Evolutionary conservation across 345 rosid species (phyloP), one percentile per base, ranked within the genome.

Genomic region (Bruguiera gymnorhiza): DNA sequence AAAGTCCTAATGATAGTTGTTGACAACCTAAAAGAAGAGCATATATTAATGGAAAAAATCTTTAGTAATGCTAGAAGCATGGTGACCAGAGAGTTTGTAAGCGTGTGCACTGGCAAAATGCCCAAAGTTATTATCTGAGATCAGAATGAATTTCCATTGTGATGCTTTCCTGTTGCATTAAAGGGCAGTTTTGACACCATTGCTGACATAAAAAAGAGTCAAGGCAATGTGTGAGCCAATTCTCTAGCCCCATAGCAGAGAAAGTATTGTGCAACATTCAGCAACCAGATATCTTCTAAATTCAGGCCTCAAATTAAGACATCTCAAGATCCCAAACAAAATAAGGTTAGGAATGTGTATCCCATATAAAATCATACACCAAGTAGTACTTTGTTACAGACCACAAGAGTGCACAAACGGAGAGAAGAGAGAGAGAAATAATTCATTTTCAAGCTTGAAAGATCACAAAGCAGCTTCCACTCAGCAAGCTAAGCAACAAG

Each of bases 11-110:
- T 70, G 50, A 37, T 29, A 53, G 39, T 21, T 2, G 27, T 31
- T 46, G 26, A 60, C 16, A 66, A 34, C 32, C 60, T 55, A 51
- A 66, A 37, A 57, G 39, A 73, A 23, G 70, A 58, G 56, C 10
- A 72, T 34, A 36, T 56, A 21, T 16, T 3, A n/a, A 56, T 24
- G 6, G 6, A 56, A 24, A 24, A 52, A 54, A 54, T 6, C 24
- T 53, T 54, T 8, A 54, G 58, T 4, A 54, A 54, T 24, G 5
- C 11, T 8, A 54, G 58, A 21, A 54, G 11, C 58, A 34, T 34
- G 37, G 37, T 34, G 37, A 34, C 2, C 37, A 34, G 37, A 34
- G 37, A 34, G 9, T 1, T 34, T 34, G 37, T 34, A 34, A 1
- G 6, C 8, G 37, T 34, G 37, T 8, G 1, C 9, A 34, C 37